Conservation (phyloP, 805 yeast species). For the Nematodospora valgi region DNA sequence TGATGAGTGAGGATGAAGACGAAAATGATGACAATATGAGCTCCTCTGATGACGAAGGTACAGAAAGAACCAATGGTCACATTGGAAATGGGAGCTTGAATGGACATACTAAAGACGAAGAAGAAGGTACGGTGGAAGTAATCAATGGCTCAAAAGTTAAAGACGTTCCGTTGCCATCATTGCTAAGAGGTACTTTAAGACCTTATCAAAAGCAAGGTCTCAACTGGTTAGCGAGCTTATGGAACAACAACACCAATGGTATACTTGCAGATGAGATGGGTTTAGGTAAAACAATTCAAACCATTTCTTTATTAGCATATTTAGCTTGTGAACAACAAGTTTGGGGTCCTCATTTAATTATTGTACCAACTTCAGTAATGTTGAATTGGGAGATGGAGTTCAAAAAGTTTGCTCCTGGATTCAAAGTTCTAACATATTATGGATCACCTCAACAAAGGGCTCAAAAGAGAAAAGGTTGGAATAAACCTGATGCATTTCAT, state of each 20-base stretch:
- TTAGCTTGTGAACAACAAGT: slow-evolving; percentile 89
- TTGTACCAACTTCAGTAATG: slow-evolving; percentile 97
- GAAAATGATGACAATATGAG: slow-evolving; percentile 8
- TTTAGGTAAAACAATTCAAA: slow-evolving; percentile 93
- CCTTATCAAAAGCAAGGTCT: slow-evolving; percentile 94
- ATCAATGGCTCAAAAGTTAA: slow-evolving; percentile 39
- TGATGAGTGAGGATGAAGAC: slow-evolving; percentile 7
- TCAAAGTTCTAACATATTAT: slow-evolving; percentile 90
- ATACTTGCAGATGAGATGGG: slow-evolving; percentile 99
- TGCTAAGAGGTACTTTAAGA: slow-evolving; percentile 78
- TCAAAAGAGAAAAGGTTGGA: slow-evolving; percentile 96
- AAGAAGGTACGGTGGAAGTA: slow-evolving; percentile 25
- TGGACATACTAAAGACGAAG: slow-evolving; percentile 12
- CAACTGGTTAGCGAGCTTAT: slow-evolving; percentile 94
- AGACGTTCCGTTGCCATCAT: slow-evolving; percentile 75
- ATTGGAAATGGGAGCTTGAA: slow-evolving; percentile 13
- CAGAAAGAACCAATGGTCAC: slow-evolving; percentile 14
- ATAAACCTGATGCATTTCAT: slow-evolving; percentile 91
- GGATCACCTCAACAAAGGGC: slow-evolving; percentile 97
- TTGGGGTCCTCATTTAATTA: slow-evolving; percentile 98
- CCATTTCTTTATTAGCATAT: slow-evolving; percentile 80
- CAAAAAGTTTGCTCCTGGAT: slow-evolving; percentile 96
- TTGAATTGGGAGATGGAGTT: slow-evolving; percentile 99
- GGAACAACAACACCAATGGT: slow-evolving; percentile 91
- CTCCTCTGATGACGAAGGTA: slow-evolving; percentile 10